Evolutionary conservation across 805 yeast species (phyloP), one percentile per base, ranked within the genome.

Genomic region (Suhomyces kilbournensis): DNA sequence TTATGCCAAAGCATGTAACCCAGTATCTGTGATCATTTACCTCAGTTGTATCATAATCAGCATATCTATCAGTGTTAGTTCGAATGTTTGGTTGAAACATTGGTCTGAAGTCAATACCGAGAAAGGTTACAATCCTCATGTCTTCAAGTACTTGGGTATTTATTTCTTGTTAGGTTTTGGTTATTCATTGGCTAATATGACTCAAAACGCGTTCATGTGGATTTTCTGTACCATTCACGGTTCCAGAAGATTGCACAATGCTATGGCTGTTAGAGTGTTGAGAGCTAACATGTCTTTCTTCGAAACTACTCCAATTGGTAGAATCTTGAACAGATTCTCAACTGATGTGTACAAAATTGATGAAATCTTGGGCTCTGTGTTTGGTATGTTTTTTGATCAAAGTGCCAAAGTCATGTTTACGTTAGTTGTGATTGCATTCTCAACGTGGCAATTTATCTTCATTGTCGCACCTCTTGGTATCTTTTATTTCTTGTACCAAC

Each of bases 261-360:
- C 72, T 15, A 90, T 92, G 97, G 83, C 92, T 4, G 69, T 54
- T 10, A 61, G 72, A 50, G 94, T 92, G 12, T 70, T 93, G 54
- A 79, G 92, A 58, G 94, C 97, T 0, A 97, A 97, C 56, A 93
- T 92, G 97, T 80, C 90, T 30, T 92, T 93, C 68, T 92, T 92
- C 65, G 98, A 92, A 70, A 90, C 97, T 1, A 92, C 98, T 0
- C 98, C 97, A 51, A 84, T 91, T 57, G 98, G 98, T 35, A 81
- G 98, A 72, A 82, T 92, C 52, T 75, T 91, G 68, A 92, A 92
- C 74, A 78, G 98, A 67, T 92, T 92, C 67, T 89, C 97, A 3
- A 91, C 84, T 67, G 98, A 92, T 76, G 82, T 92, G 49, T 89
- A 89, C 71, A 88, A 88, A 67, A 83, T 93, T 56, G 98, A 92